These are phyloP conservation scores for Rhodotorula sp. DNA, from an alignment of 1,284 basidiomycete species.

Conservation along the genomic window DNA sequence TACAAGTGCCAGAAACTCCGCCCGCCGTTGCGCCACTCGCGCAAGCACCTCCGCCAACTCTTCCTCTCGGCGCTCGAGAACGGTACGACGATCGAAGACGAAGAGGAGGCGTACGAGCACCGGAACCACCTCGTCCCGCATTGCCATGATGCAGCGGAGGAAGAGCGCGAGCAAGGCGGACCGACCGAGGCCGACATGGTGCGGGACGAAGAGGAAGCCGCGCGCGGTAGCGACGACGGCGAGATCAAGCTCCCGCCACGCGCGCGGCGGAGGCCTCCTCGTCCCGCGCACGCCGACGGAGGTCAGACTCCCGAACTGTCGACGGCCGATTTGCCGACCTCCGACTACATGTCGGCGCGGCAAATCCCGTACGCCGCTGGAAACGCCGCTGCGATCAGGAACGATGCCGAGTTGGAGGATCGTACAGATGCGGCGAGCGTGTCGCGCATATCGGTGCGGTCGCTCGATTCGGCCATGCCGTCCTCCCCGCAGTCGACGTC, in stretches of 20 bases:
- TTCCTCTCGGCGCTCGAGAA: slow-evolving; percentile 61
- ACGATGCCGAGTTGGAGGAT: not conserved
- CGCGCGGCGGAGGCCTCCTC: not conserved
- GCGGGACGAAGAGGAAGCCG: slow-evolving; percentile 12
- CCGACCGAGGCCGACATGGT: not conserved
- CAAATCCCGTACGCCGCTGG: not conserved
- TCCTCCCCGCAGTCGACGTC: slow-evolving; percentile 1
- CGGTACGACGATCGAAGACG: slow-evolving; percentile 31
- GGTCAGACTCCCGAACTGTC: slow-evolving; percentile 21
- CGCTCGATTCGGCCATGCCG: slow-evolving; percentile 25
- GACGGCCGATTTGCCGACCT: slow-evolving; percentile 3
- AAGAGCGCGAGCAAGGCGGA: not conserved
- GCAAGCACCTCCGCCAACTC: slow-evolving; percentile 58
- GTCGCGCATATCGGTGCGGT: slow-evolving; percentile 15
- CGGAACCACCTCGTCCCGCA: not conserved
- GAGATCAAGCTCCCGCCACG: not conserved
- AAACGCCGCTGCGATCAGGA: not conserved
- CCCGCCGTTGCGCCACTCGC: slow-evolving; percentile 20
- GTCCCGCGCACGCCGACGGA: slow-evolving; percentile 14
- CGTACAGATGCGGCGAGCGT: not conserved
- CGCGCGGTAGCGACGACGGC: slow-evolving; percentile 8
- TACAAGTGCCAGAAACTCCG: slow-evolving; percentile 53
- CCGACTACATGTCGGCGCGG: slow-evolving; percentile 20
- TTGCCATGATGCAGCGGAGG: not conserved
- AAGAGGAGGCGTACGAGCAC: slow-evolving; percentile 1